Evolutionary conservation across 352 stramenopile genomes (phyloP).

Genomic region (Ophiocytium majus): DNA sequence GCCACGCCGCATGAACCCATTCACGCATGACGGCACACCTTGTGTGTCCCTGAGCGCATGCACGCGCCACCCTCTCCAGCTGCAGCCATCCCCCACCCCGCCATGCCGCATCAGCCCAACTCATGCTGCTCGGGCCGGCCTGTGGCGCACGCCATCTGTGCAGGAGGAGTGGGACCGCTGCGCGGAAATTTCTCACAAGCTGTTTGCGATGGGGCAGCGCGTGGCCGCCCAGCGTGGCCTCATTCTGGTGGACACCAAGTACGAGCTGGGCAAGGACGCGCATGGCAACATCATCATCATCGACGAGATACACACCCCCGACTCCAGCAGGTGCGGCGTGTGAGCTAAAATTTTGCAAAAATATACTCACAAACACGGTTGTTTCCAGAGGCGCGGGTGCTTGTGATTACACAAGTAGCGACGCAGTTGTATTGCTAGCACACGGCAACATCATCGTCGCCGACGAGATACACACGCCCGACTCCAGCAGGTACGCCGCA

Average conservation of each 20-base stretch:
- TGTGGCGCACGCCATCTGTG: too few species aligned
- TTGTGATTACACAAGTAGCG: too few species aligned
- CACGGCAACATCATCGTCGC: constrained; percentile 90
- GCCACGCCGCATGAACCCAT: too few species aligned
- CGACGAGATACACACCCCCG: constrained; percentile 98
- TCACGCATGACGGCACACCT: too few species aligned
- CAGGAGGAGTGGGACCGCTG: constrained; percentile 94
- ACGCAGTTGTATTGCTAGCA: too few species aligned
- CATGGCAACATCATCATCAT: constrained; percentile 90
- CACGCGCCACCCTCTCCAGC: too few species aligned
- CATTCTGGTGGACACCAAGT: constrained; percentile 99
- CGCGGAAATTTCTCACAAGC: constrained; percentile 78
- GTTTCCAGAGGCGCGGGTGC: too few species aligned
- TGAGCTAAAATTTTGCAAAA: too few species aligned
- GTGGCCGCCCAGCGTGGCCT: constrained; percentile 80
- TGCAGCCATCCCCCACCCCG: too few species aligned
- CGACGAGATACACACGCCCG: constrained; percentile 93
- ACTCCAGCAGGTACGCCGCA: constrained; percentile 74
- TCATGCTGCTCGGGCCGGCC: constrained; percentile 73
- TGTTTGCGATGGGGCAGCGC: constrained; percentile 85
- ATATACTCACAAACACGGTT: too few species aligned
- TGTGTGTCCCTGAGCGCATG: too few species aligned
- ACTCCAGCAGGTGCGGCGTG: constrained; percentile 81
- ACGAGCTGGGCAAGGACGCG: constrained; percentile 77
- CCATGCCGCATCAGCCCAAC: too few species aligned